Evolutionary conservation across 768 basidiomycete genomes (phyloP), one percentile per base, ranked within the genome.

Genomic region (Termitomyces titanicus): DNA sequence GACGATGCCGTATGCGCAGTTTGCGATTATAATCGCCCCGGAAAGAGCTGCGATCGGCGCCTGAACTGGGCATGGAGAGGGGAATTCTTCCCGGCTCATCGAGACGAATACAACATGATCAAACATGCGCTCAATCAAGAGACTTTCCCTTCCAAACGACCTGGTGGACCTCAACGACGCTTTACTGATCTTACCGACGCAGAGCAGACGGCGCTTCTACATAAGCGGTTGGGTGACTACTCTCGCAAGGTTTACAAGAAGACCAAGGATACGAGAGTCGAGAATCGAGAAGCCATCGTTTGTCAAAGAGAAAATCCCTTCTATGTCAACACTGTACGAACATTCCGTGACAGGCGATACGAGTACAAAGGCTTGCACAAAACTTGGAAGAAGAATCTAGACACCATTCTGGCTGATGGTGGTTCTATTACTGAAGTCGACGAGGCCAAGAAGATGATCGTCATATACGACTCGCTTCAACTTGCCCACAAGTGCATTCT

Each of bases 91-190:
- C 97, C 97, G 10, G 94, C 97, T 0, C 91, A 94, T 61, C 78
- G 97, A 18, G 97, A 98, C 72, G 97, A 99, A 66, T 95, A 84
- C 71, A 98, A 98, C 74, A 99, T 99, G 97, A 94, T 99, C 67
- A 88, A 88, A 66, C 92, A 97, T 61, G 97, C 97, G 5, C 75
- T 99, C 42, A 94, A 98, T 66, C 94, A 97, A 66, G 97, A 98
- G 72, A 73, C 75, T 0, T 98, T 99, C 71, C 94, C 96, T 10
- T 77, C 92, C 0, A 89, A 86, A 70, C 81, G 78, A 48, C 82
- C 90, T 1, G 85, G 83, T 31, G 84, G 79, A 3, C 85, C 90
- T 3, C 81, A 84, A 52, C 81, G 97, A 31, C 84, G 85, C 47
- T 99, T 97, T 68, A 68, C 79, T 24, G 97, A 99, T 64, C 79